Conservation (phyloP, 345 rosid species). For the Populus nigra region DNA sequence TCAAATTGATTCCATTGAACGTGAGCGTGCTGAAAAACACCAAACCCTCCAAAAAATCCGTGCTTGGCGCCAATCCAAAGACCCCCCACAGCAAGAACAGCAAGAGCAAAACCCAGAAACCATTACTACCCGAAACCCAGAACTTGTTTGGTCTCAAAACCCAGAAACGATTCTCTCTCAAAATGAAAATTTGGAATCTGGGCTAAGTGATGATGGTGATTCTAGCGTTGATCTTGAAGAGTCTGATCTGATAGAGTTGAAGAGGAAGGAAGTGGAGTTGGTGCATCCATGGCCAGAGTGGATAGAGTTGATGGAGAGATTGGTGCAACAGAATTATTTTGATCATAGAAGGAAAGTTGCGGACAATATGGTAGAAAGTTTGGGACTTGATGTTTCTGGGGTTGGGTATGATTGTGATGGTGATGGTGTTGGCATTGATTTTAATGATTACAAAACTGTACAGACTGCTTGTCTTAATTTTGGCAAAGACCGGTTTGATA, state of each 20-base stretch:
- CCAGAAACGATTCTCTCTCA: background rate
- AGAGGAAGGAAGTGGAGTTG: conserved; percentile 44
- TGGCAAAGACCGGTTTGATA: conserved; percentile 96
- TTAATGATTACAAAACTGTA: conserved; percentile 68
- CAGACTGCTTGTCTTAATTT: conserved; percentile 82
- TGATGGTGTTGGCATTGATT: conserved; percentile 47
- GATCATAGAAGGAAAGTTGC: conserved; percentile 76
- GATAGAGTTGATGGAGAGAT: conserved; percentile 86
- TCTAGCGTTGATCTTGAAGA: conserved; percentile 2
- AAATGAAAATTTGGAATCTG: conserved; percentile 4
- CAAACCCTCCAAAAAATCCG: conserved; percentile 83
- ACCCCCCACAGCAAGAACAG: conserved; percentile 20
- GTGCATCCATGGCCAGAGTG: conserved; percentile 99
- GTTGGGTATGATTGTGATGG: conserved; percentile 12
- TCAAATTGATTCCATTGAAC: conserved; percentile 80
- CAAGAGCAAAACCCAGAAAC: background rate
- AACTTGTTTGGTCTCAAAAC: background rate
- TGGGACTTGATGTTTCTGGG: conserved; percentile 49
- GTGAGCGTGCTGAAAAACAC: conserved; percentile 57
- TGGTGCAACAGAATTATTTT: conserved; percentile 87
- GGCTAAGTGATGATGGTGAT: background rate
- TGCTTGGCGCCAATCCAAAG: conserved; percentile 82
- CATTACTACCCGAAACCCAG: background rate
- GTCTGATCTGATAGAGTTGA: conserved; percentile 13
- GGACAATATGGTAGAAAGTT: conserved; percentile 50